Conservation (phyloP, 257 asterid genomes). For the Capsicum rhomboideum region DNA sequence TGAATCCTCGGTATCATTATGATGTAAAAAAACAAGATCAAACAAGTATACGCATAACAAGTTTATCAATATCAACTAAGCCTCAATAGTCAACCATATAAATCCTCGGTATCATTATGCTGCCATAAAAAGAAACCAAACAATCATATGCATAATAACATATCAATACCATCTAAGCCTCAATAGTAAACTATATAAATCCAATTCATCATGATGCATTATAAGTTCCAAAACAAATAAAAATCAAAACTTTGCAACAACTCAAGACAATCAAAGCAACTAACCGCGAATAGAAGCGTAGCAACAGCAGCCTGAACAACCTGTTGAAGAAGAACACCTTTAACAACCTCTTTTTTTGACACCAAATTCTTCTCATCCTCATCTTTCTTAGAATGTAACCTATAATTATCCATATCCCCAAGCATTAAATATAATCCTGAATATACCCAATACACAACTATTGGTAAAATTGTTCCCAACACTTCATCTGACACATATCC, state of each 20-base stretch:
- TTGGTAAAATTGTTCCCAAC: slow-evolving; percentile 71
- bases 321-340: slow-evolving; percentile 91
- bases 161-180: not conserved
- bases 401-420: slow-evolving; percentile 49
- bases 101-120: not conserved
- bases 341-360: slow-evolving; percentile 59
- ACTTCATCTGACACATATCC: slow-evolving; percentile 61
- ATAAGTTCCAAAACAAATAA: not conserved
- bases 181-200: not conserved
- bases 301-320: slow-evolving; percentile 83
- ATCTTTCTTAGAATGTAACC: slow-evolving; percentile 69
- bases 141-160: not conserved
- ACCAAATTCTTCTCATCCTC: slow-evolving; percentile 94
- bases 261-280: slow-evolving; percentile 7
- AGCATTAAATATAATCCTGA: slow-evolving; percentile 69
- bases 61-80: not conserved
- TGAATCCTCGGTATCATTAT: not conserved
- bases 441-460: slow-evolving; percentile 72
- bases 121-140: not conserved
- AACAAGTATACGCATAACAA: not conserved
- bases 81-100: not conserved
- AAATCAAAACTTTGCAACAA: not conserved
- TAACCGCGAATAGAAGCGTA: slow-evolving; percentile 67
- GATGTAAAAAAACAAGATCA: not conserved
- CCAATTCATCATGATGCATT: not conserved